Conservation (phyloP, 169 alveolate genomes). For the Cryptosporidium meleagridis region DNA sequence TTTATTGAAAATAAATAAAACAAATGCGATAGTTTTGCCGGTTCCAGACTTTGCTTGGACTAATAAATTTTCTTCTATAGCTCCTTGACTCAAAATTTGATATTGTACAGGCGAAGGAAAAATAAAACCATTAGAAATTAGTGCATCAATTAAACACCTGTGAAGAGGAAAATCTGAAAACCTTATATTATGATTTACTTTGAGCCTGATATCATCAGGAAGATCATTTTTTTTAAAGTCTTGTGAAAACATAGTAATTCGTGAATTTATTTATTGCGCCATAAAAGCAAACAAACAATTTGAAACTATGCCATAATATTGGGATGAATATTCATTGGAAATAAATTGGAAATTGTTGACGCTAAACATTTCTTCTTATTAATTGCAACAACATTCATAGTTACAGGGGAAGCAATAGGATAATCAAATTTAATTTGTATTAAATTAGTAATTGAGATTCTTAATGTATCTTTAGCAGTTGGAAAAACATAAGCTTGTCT, state of each 20-base stretch:
- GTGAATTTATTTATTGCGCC: conserved; percentile 13
- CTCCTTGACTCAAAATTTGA: conserved; percentile 44
- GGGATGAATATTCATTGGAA: conserved; percentile 16
- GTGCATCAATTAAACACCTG: conserved; percentile 3
- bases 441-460: conserved; percentile 9
- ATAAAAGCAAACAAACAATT: background rate
- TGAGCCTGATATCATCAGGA: conserved; percentile 27
- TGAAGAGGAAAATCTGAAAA: conserved; percentile 63
- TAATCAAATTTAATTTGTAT: background rate
- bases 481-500: conserved; percentile 41
- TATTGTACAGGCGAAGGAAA: conserved; percentile 70
- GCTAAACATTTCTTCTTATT: background rate
- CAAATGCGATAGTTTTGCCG: conserved; percentile 79
- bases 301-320: conserved; percentile 24
- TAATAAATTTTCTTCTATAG: conserved; percentile 30
- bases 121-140: conserved; percentile 12
- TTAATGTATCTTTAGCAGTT: background rate
- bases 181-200: conserved; percentile 2
- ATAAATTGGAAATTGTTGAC: background rate
- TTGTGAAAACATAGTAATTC: background rate
- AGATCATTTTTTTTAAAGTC: background rate
- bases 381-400: background rate
- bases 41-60: conserved; percentile 81
- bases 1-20: conserved; percentile 40
- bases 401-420: conserved; percentile 47